phyloP scores from a whole-genome alignment of 169 alveolate species.

The Cryptosporidium baileyi region DNA sequence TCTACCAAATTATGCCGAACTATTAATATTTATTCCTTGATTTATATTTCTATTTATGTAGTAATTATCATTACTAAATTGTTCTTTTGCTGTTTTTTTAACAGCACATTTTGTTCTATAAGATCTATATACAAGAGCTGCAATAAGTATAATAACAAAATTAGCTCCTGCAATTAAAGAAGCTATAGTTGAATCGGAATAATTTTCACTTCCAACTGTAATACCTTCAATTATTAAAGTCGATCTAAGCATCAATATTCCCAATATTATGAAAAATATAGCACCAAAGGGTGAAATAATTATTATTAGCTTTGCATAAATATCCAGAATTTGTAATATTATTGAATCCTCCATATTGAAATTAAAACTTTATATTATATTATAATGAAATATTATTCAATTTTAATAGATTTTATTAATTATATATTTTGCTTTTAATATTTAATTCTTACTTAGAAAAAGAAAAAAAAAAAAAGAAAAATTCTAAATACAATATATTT shows the following conservation, averaged over 20 bases:
- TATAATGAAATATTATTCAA: too few species aligned
- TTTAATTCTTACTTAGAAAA: too few species aligned
- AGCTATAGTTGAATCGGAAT: slow-evolving; percentile 35
- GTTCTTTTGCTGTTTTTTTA: slow-evolving; percentile 36
- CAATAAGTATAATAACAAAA: slow-evolving; percentile 5
- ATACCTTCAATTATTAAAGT: slow-evolving; percentile 51
- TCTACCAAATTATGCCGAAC: slow-evolving; percentile 49
- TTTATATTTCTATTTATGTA: not conserved
- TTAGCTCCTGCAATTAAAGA: slow-evolving; percentile 44
- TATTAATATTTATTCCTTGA: slow-evolving; percentile 21
- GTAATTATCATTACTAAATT: not conserved
- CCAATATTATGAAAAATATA: slow-evolving; percentile 39
- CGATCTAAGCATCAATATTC: slow-evolving; percentile 60
- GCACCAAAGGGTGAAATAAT: slow-evolving; percentile 56
- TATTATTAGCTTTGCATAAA: slow-evolving; percentile 51
- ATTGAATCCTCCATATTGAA: slow-evolving; percentile 54
- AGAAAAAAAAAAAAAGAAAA: too few species aligned
- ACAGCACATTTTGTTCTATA: slow-evolving; percentile 51
- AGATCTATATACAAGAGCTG: slow-evolving; percentile 34
- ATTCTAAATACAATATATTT: too few species aligned
- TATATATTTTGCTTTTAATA: too few species aligned
- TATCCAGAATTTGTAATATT: slow-evolving; percentile 42
- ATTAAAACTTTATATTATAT: too few species aligned
- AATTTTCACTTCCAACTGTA: slow-evolving; percentile 43
- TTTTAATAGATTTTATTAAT: too few species aligned